These are phyloP conservation scores for Graphiopsis chlorocephala DNA, from an alignment of 2,329 filamentous ascomycete genomes.

Conservation along the genomic window DNA sequence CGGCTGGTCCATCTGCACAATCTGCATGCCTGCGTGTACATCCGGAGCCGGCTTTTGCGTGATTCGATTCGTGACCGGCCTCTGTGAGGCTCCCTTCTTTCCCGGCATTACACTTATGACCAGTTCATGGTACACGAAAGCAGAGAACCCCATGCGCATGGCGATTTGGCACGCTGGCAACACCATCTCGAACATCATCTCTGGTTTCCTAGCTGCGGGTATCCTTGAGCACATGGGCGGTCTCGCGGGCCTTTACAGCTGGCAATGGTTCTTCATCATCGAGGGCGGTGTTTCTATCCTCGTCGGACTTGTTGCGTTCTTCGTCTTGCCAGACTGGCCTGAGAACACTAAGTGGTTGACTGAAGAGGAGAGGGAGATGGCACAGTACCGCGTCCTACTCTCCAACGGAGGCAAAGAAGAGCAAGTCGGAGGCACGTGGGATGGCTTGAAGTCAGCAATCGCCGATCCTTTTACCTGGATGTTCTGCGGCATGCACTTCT, in stretches of 20 bases:
- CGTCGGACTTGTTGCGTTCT: constrained; percentile 53
- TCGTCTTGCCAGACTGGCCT: constrained; percentile 54
- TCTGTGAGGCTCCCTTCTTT: constrained; percentile 41
- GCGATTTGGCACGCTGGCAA: constrained; percentile 48
- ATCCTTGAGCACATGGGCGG: constrained; percentile 46
- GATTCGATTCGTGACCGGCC: constrained; percentile 39
- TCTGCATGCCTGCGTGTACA: constrained; percentile 45
- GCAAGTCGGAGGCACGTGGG: constrained; percentile 39
- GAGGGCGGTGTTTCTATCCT: constrained; percentile 59
- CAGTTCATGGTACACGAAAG: constrained; percentile 49
- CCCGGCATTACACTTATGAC: constrained; percentile 38
- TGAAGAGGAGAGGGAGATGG: constrained; percentile 52
- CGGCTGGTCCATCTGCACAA: constrained; percentile 44
- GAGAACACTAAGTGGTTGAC: constrained; percentile 53
- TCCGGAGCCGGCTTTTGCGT: constrained; percentile 37
- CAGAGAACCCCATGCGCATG: constrained; percentile 45
- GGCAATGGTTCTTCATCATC: constrained; percentile 36
- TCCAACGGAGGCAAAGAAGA: constrained; percentile 36
- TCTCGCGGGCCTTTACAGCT: constrained; percentile 19
- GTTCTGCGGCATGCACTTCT: constrained; percentile 42
- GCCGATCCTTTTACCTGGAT: constrained; percentile 42
- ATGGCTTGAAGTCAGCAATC: constrained; percentile 35
- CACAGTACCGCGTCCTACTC: constrained; percentile 35
- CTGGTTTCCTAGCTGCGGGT: constrained; percentile 45
- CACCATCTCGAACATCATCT: constrained; percentile 46